Base-by-base conservation (phyloP, 1,284 basidiomycete species). In the Anthracocystis walkeri region DNA sequence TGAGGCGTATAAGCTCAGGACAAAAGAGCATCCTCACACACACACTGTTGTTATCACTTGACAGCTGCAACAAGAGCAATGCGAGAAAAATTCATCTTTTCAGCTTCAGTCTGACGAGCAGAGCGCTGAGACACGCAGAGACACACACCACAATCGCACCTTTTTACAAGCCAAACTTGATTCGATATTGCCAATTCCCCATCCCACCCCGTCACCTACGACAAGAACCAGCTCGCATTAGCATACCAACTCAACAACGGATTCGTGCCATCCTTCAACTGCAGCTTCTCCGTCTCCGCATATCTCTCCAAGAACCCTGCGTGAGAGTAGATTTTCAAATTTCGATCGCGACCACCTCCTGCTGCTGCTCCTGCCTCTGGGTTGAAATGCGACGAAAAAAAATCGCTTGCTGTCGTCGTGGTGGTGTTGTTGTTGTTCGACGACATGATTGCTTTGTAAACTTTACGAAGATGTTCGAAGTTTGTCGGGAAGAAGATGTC, bases 401-500 rank as follows among this genome's bases (percentile, higher is more conserved):
- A 63, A 1, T 50, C 53, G 12, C 16, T 38, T 31, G 16, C 52
- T 7, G 27, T 14, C 12, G 21, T n/a, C n/a, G n/a, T n/a, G n/a
- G 56, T 3, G 2, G n/a, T 14, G 4, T 33, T 16, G 29, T 31
- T 14, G 33, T 8, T 35, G 33, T 35, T 31, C 46, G 58, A 10
- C 46, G 58, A 10, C 54, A 60, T 14, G 31, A 62, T n/a, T 42
- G 23, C 7, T 14, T 29, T 49, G 53, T 86, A 85, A 5, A 82
- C 51, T 12, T 72, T 58, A 2, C 55, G 42, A 27, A 99, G 88
- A 21, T 89, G 89, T 56, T 90, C 89, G 78, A 99, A 99, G 83
- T 95, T 88, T 7, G 96, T 99, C 2, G 97, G 97, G 88, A 99
- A 99, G 88, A 99, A 95, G 75, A 99, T 99, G 86, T 99, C 97